Base-by-base conservation (phyloP, 495 filamentous ascomycete genomes). In the Terfezia claveryi region DNA sequence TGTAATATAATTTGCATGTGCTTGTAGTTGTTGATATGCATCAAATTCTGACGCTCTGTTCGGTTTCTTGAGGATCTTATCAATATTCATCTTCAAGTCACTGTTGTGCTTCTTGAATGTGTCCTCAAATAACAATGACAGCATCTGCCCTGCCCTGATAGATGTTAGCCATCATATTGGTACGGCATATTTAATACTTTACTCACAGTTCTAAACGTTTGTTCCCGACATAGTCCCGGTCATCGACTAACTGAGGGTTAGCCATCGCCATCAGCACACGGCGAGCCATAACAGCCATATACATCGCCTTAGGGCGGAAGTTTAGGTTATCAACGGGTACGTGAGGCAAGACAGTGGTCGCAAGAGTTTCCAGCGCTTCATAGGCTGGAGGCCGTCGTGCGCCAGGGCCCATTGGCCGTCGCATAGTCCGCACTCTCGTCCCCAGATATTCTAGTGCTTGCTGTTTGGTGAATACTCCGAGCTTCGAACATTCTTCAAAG, bases 161-260 rank as follows among this genome's bases (percentile, higher is more conserved):
- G 57, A 32, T 32, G 27, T 32, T 32, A 32, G 7, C 7, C 27
- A 5, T 32, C 27, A 32, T 1, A 32, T 32, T 32, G 27, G 2
- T 32, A 37, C n/a, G 5, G n/a, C n/a, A n/a, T 0, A n/a, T 0
- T n/a, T 37, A 23, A 6, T 54, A 41, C 49, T 51, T 55, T 16
- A 65, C 62, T n/a, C 51, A 65, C 67, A 99, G 67, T 68, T 99
- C 91, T 52, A 99, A 68, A 46, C 91, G 74, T 68, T 99, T 99
- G 67, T 99, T 99, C 58, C 91, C 91, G 16, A 96, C 87, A 64
- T 96, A 96, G 67, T 99, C 91, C 61, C 91, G 76, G 66, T 99
- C 91, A 58, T 99, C 91, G 2, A 96, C 83, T 57, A 96, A 72
- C 17, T 78, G 81, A 6, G 82, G 78, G 60, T 96, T 86, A 50